Percentiles rank a stretch among this genome's conserved stretches.
Conservation (phyloP, 805 yeast species). For the Lachancea fermentati region DNA sequence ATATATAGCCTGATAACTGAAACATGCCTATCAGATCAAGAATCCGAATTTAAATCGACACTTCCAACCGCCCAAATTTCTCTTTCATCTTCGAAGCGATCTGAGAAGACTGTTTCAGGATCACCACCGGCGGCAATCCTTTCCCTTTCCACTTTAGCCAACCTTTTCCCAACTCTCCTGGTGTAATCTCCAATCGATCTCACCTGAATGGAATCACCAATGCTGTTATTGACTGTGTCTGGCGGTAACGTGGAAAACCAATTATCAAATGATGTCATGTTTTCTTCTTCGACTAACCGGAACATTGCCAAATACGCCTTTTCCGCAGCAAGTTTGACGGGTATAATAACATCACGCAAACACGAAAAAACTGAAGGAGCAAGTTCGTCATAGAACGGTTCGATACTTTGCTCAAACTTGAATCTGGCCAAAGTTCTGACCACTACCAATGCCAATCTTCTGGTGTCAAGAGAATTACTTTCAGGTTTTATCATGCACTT, state of each 20-base stretch:
- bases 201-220: conserved; percentile 47
- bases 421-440: conserved; percentile 67
- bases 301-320: conserved; percentile 75
- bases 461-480: conserved; percentile 64
- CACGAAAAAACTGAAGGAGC: conserved; percentile 75
- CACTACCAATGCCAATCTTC: conserved; percentile 73
- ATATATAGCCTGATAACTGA: background rate
- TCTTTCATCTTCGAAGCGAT: conserved; percentile 75
- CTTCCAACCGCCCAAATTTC: conserved; percentile 90
- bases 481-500: conserved; percentile 44
- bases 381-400: conserved; percentile 48
- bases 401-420: conserved; percentile 45
- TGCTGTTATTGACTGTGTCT: conserved; percentile 35
- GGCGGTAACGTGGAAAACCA: conserved; percentile 54
- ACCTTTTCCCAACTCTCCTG: conserved; percentile 80
- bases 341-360: conserved; percentile 82
- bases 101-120: conserved; percentile 76
- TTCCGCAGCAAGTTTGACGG: conserved; percentile 91
- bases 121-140: conserved; percentile 89
- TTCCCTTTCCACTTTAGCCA: conserved; percentile 83
- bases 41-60: conserved; percentile 39
- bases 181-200: conserved; percentile 86
- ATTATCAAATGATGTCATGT: conserved; percentile 44
- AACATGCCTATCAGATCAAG: conserved; percentile 7
- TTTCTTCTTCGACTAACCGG: conserved; percentile 62